Evolutionary conservation across 768 basidiomycete genomes (phyloP), one percentile per base, ranked within the genome.

Genomic region (Tulasnella sp.): DNA sequence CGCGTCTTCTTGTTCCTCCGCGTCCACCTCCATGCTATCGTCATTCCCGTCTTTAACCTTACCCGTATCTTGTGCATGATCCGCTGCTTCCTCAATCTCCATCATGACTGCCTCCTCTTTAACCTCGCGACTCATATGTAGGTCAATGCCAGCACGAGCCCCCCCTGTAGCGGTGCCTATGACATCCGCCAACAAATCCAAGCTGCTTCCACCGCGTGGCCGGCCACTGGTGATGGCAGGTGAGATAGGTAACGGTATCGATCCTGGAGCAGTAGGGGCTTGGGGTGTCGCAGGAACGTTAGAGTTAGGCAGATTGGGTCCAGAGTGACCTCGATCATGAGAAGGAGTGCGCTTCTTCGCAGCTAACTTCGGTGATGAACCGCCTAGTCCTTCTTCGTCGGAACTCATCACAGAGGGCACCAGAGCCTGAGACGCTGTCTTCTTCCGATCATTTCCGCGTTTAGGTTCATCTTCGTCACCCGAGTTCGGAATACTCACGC

Each of bases 101-200:
- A 52, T n/a, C 27, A 19, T 23, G 19, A 27, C 51, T 7, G 27
- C 19, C 27, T 38, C 51, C 9, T 19, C n/a, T 24, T 24, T 52
- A 7, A 19, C 51, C 19, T 52, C 51, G 5, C 47, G 47, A 48
- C 21, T 38, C 34, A 38, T 38, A 38, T 48, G 19, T n/a, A 27
- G 10, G 19, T 48, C 45, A 48, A 27, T 48, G 8, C 26, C 26
- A 7, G n/a, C 26, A n/a, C 27, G 42, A 43, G 41, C 55, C 24
- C 44, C 24, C n/a, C 44, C 43, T 15, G 29, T 30, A 11, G 44
- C 42, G 4, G 43, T 56, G 29, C 41, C 19, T 3, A 43, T 43
- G 15, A 56, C n/a, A 43, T 56, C 41, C 23, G 55, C 55, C 13
- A 56, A 43, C 8, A 56, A 24, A 21, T 56, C 55, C 55, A 56